Percentiles rank a stretch among this genome's conserved stretches.
Conservation (phyloP, 768 basidiomycete genomes). For the Russula olivacea region DNA sequence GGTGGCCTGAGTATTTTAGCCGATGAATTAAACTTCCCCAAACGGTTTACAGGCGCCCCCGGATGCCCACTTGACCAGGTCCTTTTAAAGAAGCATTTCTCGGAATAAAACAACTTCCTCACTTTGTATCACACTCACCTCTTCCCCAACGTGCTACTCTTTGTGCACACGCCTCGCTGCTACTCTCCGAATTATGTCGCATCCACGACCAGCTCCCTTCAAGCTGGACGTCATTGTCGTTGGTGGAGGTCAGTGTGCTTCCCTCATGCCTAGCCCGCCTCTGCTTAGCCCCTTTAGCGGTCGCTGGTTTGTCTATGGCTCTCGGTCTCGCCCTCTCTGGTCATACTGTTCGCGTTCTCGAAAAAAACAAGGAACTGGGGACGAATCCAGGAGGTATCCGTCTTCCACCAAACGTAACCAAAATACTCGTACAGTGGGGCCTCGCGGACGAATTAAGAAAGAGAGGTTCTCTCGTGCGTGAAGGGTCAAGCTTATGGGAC, state of each 20-base stretch:
- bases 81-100: neutral
- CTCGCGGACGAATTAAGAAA: constrained; percentile 20
- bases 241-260: constrained; percentile 18
- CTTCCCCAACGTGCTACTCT: neutral
- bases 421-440: constrained; percentile 23
- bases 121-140: neutral
- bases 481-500: constrained; percentile 15
- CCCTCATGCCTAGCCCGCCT: neutral
- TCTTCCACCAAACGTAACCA: constrained; percentile 22
- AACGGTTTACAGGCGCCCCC: neutral
- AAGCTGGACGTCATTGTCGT: constrained; percentile 22
- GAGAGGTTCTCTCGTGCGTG: constrained; percentile 1
- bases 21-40: constrained; percentile 9
- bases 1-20: constrained; percentile 1
- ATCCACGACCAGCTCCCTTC: constrained; percentile 11
- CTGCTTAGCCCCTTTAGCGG: constrained; percentile 7
- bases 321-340: constrained; percentile 22
- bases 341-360: constrained; percentile 23
- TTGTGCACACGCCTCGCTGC: neutral
- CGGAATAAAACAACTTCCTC: neutral
- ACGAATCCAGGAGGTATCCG: constrained; percentile 6
- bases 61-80: neutral
- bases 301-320: constrained; percentile 22
- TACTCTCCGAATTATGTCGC: neutral
- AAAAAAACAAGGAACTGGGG: neutral